A percentile compares a stretch with the other conserved stretches of the same genome.
These are phyloP conservation scores for Penicillium verhagenii DNA, from an alignment of 495 filamentous ascomycete species.

Conservation along the genomic window DNA sequence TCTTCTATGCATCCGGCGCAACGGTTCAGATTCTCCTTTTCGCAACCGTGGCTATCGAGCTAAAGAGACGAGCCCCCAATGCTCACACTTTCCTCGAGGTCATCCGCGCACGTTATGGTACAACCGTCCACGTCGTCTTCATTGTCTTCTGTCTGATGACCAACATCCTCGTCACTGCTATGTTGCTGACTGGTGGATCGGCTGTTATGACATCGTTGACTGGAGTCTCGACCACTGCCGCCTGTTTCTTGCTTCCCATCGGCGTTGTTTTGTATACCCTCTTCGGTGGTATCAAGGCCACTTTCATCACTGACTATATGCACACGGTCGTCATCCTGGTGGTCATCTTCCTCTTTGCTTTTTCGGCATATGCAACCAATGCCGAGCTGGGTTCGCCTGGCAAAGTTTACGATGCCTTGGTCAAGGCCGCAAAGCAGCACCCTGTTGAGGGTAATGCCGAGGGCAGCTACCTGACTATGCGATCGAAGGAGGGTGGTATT, in stretches of 20 bases:
- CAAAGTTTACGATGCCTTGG: constrained; percentile 77
- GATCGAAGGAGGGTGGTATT: constrained; percentile 79
- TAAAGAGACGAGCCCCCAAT: constrained; percentile 84
- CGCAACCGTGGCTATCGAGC: constrained; percentile 88
- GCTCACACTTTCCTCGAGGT: constrained; percentile 87
- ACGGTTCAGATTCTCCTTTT: constrained; percentile 75
- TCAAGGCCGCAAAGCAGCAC: constrained; percentile 64
- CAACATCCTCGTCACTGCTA: constrained; percentile 84
- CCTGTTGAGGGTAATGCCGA: constrained; percentile 83
- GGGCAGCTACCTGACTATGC: constrained; percentile 90
- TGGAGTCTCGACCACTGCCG: constrained; percentile 81
- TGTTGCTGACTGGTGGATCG: constrained; percentile 88
- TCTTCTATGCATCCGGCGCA: constrained; percentile 76
- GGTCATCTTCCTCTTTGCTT: constrained; percentile 88
- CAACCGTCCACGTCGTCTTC: constrained; percentile 68
- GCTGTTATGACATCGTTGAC: constrained; percentile 83
- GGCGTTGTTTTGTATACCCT: constrained; percentile 81
- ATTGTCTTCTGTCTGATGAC: constrained; percentile 81
- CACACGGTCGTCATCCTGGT: constrained; percentile 86
- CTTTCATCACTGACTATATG: constrained; percentile 75
- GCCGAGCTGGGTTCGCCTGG: constrained; percentile 74
- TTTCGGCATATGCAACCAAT: constrained; percentile 80
- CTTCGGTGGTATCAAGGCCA: constrained; percentile 77
- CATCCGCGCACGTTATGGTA: constrained; percentile 61
- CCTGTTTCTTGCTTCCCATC: constrained; percentile 85